Evolutionary conservation across 1,284 basidiomycete genomes (phyloP), one percentile per base, ranked within the genome.

Genomic region (Trichosporon coremiiforme): DNA sequence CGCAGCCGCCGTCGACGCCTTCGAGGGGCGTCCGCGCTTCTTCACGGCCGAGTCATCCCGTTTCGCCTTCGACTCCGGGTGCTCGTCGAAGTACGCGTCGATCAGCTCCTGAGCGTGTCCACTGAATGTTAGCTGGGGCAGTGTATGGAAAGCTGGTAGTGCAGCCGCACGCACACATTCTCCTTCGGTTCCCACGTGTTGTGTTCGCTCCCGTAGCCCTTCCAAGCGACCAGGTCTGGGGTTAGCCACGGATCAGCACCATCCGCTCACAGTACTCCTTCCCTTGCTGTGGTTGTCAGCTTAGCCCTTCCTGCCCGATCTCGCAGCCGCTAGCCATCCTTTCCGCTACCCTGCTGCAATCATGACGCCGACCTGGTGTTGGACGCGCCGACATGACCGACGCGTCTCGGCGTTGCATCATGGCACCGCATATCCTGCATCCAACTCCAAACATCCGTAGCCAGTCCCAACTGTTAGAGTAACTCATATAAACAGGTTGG

Each of bases 151-250:
- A 33, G 25, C 25, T 45, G 65, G 15, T 1, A 13, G n/a, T n/a
- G n/a, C n/a, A n/a, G n/a, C n/a, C n/a, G n/a, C 1, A 75, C 80
- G 70, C 53, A 84, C 83, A 84, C 76, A 68, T 84, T 77, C 20
- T 73, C 75, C 66, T 80, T 73, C 0, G 79, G 78, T 62, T 83
- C 82, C 82, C 82, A 84, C 10, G 81, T 81, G 71, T 82, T 80
- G 72, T 82, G 79, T 69, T 81, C 81, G 0, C 80, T 75, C 31
- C 80, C 81, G 67, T 84, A 84, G 1, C 80, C 80, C 67, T 80
- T 82, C 83, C 83, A 84, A 2, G 79, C 73, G 9, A 84, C 81
- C n/a, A 81, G 77, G 67, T 80, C 81, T 83, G 64, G 3, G 7
- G 33, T 70, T 17, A 71, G 68, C n/a, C 29, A n/a, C 36, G 3